Evolutionary conservation across 2,329 filamentous ascomycete genomes (phyloP).

Genomic region (Alternaria rosae): DNA sequence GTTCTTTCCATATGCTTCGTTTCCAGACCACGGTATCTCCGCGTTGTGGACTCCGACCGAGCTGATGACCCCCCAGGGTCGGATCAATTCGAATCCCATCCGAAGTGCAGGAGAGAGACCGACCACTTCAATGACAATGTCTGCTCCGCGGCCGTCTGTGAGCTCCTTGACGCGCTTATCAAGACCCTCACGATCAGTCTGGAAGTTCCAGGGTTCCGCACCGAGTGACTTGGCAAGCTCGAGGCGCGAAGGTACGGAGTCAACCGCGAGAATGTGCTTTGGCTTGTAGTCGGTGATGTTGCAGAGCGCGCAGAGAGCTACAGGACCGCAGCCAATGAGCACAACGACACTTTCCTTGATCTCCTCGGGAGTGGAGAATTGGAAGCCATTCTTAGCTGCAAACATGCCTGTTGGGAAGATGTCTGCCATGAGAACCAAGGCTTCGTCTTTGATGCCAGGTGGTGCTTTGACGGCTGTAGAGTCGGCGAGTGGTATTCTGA

Average conservation of each 20-base stretch:
- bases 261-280: constrained; percentile 78
- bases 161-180: constrained; percentile 74
- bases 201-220: constrained; percentile 84
- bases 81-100: constrained; percentile 57
- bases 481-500: constrained; percentile 76
- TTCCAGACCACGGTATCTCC: constrained; percentile 58
- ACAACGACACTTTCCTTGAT: constrained; percentile 75
- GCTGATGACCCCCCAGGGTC: constrained; percentile 59
- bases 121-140: constrained; percentile 73
- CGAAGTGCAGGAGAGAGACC: constrained; percentile 58
- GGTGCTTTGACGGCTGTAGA: constrained; percentile 80
- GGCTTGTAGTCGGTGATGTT: constrained; percentile 79
- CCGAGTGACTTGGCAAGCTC: constrained; percentile 76
- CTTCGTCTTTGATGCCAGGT: constrained; percentile 73
- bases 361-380: constrained; percentile 64
- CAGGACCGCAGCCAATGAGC: constrained; percentile 79
- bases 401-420: constrained; percentile 89
- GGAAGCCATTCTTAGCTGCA: constrained; percentile 79
- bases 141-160: constrained; percentile 82
- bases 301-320: constrained; percentile 83
- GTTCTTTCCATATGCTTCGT: constrained; percentile 60
- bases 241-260: constrained; percentile 77
- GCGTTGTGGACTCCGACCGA: constrained; percentile 60
- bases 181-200: constrained; percentile 69
- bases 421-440: constrained; percentile 87